Evolutionary conservation across 2,329 filamentous ascomycete species (phyloP), one percentile per base, ranked within the genome.

Genomic region (Phyllosticta ampelicida): DNA sequence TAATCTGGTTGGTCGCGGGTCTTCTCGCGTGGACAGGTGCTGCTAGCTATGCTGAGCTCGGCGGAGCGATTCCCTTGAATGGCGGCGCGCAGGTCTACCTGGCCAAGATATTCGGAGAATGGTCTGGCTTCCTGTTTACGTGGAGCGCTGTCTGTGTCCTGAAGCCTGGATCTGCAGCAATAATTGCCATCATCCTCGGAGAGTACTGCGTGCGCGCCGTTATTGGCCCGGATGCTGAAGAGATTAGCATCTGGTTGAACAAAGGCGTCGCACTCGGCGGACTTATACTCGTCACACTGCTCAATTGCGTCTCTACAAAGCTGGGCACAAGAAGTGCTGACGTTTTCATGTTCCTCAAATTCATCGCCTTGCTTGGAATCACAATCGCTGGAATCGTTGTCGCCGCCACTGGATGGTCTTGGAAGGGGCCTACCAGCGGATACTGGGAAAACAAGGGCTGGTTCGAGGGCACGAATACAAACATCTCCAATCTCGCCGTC

Each of bases 111-210:
- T 95, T 96, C 71, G 92, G 92, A 56, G 94, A 99, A 74, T 78
- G 96, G 67, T 83, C 85, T 1, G 94, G 94, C 0, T 99, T 99
- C 68, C 77, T 97, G 30, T 99, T 96, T 72, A 95, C 91, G 1
- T 99, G 94, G 94, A 90, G 89, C 55, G 91, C 94, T 0, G 90
- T 97, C 44, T 81, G 94, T 61, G 94, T 99, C 11, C 77, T 99
- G 61, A 97, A 96, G 74, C 94, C 94, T 0, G 94, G 94, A 2
- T 88, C 89, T 48, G 86, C 90, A 9, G 94, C 94, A 61, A 99
- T 99, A 68, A 90, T 99, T 63, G 82, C 92, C 63, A 96, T 99
- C 64, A 96, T 99, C 67, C 96, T 97, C 78, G 94, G 94, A 50
- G 94, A 99, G 74, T 99, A 99, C 69, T 77, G 96, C n/a, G 89